These are phyloP conservation scores for Pyropia haitanensis DNA, from an alignment of 23 red algal species.

Conservation along the genomic window DNA sequence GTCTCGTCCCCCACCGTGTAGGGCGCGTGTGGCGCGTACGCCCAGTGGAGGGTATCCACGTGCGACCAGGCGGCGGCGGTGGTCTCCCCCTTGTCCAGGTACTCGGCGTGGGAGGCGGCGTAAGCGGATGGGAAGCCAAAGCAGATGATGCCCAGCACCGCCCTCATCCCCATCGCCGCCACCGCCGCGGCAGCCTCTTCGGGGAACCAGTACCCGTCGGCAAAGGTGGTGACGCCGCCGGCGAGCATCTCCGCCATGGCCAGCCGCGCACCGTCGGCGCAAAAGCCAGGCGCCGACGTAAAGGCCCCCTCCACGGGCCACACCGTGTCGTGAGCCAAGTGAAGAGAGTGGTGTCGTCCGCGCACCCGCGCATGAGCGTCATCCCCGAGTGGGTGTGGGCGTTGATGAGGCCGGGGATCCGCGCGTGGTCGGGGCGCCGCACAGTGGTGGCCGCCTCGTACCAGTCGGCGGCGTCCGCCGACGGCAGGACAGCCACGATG, in stretches of 20 bases:
- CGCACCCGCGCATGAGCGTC: constrained; percentile 77
- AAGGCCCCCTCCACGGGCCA: constrained; percentile 82
- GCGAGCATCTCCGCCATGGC: constrained; percentile 78
- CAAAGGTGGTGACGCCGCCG: constrained; percentile 72
- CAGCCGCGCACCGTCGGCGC: constrained; percentile 62
- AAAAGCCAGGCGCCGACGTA: constrained; percentile 50
- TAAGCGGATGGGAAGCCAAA: constrained; percentile 71
- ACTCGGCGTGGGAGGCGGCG: constrained; percentile 31
- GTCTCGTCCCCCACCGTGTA: constrained; percentile 69
- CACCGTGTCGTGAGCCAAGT: constrained; percentile 74
- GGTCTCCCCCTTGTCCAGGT: constrained; percentile 38
- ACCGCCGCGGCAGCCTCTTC: constrained; percentile 33
- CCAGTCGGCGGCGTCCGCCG: constrained; percentile 1
- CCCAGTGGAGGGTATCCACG: constrained; percentile 43
- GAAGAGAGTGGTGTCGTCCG: constrained; percentile 76
- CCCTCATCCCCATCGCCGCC: constrained; percentile 55
- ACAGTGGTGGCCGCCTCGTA: constrained; percentile 17
- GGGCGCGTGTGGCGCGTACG: constrained; percentile 89
- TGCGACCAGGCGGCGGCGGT: constrained; percentile 15
- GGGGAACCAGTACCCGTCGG: constrained; percentile 96
- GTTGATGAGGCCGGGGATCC: constrained; percentile 91
- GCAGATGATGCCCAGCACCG: constrained; percentile 69
- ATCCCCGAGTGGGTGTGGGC: constrained; percentile 95
- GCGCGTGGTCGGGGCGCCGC: constrained; percentile 39
- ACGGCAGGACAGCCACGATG: constrained; percentile 58